These are phyloP conservation scores for Populus nigra DNA, from an alignment of 345 rosid genomes.

Conservation along the genomic window DNA sequence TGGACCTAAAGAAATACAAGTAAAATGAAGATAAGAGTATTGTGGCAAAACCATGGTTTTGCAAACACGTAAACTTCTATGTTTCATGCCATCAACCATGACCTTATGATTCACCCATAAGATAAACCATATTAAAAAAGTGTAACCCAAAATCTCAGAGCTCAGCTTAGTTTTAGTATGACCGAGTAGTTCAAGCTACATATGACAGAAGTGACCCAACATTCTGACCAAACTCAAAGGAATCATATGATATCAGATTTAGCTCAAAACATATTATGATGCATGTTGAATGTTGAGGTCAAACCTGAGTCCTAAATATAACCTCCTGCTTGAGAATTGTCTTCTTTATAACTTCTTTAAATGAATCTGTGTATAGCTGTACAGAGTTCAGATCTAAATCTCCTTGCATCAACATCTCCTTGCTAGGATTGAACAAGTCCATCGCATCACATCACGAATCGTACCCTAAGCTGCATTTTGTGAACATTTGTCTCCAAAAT, in stretches of 20 bases:
- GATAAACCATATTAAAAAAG: background rate
- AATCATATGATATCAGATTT: background rate
- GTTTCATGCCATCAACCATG: background rate
- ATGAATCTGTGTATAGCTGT: constrained; percentile 23
- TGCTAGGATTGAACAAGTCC: constrained; percentile 8
- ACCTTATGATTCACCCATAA: background rate
- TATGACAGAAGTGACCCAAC: background rate
- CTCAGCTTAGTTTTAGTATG: constrained; percentile 4
- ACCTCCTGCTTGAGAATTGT: constrained; percentile 47
- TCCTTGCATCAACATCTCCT: constrained; percentile 30
- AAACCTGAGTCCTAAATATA: constrained; percentile 45
- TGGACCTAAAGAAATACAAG: constrained; percentile 32
- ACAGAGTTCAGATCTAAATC: constrained; percentile 35
- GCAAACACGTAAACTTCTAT: background rate
- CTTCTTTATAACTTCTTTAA: constrained; percentile 32
- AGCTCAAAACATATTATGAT: background rate
- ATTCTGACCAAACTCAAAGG: background rate
- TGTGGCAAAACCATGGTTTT: background rate
- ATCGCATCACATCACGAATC: constrained; percentile 16
- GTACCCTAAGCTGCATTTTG: constrained; percentile 13
- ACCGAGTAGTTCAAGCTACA: background rate
- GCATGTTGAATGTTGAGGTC: background rate
- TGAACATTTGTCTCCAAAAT: background rate
- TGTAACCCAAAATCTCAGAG: background rate
- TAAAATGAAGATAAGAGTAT: constrained; percentile 7